phyloP scores from a whole-genome alignment of 306 rosid species.

The Cicer bijugum region DNA sequence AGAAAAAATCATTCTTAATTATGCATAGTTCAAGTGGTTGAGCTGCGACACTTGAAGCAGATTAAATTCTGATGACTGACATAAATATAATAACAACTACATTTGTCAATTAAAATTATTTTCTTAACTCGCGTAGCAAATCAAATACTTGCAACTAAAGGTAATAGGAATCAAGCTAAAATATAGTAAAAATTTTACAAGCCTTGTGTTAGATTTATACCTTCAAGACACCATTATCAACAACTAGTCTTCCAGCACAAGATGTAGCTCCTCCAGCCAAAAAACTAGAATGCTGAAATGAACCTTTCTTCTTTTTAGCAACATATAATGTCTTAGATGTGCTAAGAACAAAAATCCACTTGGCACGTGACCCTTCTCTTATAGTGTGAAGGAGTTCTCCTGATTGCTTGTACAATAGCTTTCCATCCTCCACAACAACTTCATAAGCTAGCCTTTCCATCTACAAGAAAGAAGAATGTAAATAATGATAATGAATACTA shows the following conservation, averaged over 20 bases:
- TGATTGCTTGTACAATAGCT: constrained; percentile 55
- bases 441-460: constrained; percentile 69
- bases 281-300: constrained; percentile 94
- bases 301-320: constrained; percentile 78
- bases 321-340: constrained; percentile 70
- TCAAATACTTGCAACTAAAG: neutral
- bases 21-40: no score
- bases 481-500: neutral
- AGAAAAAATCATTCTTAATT: neutral
- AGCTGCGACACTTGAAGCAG: no score
- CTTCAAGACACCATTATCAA: constrained; percentile 78
- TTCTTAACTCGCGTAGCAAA: no score
- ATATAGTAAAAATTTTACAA: neutral
- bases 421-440: constrained; percentile 63
- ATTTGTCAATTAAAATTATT: no score
- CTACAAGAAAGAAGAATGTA: constrained; percentile 46
- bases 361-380: constrained; percentile 50
- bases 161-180: neutral
- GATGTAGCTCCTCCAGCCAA: constrained; percentile 92
- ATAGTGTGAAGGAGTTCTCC: constrained; percentile 60
- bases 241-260: constrained; percentile 81
- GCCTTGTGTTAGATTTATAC: constrained; percentile 44
- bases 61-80: no score
- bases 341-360: constrained; percentile 94
- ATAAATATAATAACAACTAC: no score